Base-by-base conservation (phyloP, 768 basidiomycete species). In the Trichaptum fuscoviolaceum region DNA sequence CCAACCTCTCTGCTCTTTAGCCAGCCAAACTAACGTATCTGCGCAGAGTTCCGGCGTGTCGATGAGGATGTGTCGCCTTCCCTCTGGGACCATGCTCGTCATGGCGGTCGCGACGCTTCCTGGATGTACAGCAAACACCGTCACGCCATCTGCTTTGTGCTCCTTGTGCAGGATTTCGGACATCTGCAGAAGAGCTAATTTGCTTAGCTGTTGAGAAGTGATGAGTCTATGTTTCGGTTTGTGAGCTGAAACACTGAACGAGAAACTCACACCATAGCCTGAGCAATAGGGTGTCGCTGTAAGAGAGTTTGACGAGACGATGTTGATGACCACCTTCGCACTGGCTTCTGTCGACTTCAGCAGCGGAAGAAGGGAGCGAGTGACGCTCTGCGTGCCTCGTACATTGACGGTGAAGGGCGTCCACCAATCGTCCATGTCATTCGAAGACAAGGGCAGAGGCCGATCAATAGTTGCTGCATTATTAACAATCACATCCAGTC, bases 361-460 rank as follows among this genome's bases (percentile, higher is more conserved):
- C 18, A 65, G 64, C 60, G 67, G 67, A 30, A 26, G 27, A 4
- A 65, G 70, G 23, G 23, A 71, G 70, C 71, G 74, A 1, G 70
- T 69, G 0, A 70, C 52, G 60, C 72, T 73, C 65, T 66, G 73
- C 12, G 65, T 60, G 7, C 72, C 71, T 0, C 71, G 72, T 18
- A 74, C 57, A 52, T 72, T 73, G 12, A 71, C 71, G 36, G 71
- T 70, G 62, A 72, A 61, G 2, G 65, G 64, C 57, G 67, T 69
- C 71, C 70, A 71, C 71, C 73, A 75, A 52, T 69, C 68, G 26
- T 69, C 67, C 18, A 71, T 68, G 64, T 72, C 71, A 52, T 52
- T 52, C 3, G 42, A 2, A 20, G 42, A 52, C 20, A 52, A 52
- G 20, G 42, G 42, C 5, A 52, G 12, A 20, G 42, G 42, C 2